Conservation (phyloP, 2,329 filamentous ascomycete genomes). For the Orbilia ellipsospora region DNA sequence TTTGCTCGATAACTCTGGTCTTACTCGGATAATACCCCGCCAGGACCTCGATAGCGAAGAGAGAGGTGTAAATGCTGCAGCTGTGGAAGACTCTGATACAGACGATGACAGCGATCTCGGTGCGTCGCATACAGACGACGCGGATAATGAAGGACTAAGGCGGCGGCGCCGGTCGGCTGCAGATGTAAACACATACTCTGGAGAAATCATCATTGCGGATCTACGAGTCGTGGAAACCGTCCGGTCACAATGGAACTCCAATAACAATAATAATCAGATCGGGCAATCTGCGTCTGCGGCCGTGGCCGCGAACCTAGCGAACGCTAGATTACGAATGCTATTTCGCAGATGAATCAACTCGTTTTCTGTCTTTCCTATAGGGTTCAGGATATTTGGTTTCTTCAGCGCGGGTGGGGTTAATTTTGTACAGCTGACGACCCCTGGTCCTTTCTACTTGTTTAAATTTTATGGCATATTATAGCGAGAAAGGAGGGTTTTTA, state of each 20-base stretch:
- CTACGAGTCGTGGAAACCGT: constrained; percentile 57
- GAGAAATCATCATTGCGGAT: constrained; percentile 57
- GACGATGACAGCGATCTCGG: constrained; percentile 54
- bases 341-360: constrained; percentile 26
- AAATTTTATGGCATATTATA: background rate
- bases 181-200: constrained; percentile 55
- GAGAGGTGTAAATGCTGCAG: constrained; percentile 63
- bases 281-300: constrained; percentile 32
- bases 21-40: constrained; percentile 54
- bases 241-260: constrained; percentile 57
- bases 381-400: background rate
- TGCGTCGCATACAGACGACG: constrained; percentile 4
- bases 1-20: constrained; percentile 58
- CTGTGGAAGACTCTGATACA: constrained; percentile 55
- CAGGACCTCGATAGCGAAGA: constrained; percentile 71
- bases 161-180: constrained; percentile 23
- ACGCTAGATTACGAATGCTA: constrained; percentile 36
- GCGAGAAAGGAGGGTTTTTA: no score
- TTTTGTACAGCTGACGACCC: background rate
- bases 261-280: constrained; percentile 30
- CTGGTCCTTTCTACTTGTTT: background rate
- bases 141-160: constrained; percentile 5
- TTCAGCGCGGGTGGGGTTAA: background rate
- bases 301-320: constrained; percentile 43
- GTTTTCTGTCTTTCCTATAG: background rate